phyloP scores from a whole-genome alignment of 73 alveolate species.

The Paramecium pentaurelia region DNA sequence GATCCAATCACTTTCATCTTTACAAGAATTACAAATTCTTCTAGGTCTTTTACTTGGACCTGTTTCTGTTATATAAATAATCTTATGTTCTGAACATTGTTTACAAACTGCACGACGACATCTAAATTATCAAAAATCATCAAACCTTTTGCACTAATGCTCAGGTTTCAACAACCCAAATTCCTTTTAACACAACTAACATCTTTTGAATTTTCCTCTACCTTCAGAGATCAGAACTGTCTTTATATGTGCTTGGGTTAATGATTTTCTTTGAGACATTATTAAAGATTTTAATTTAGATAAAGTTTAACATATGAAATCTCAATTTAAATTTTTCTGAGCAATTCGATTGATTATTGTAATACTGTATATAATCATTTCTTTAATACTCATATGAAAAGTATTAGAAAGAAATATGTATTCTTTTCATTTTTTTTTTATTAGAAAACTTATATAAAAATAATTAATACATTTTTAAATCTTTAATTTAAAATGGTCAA shows the following conservation, averaged over 20 bases:
- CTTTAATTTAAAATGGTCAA: slow-evolving; percentile 83
- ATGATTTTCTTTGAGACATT: neutral
- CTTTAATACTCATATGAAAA: neutral
- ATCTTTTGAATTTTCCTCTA: neutral
- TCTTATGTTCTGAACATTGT: neutral
- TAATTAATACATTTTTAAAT: slow-evolving; percentile 25
- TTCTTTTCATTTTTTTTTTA: neutral
- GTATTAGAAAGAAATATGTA: neutral
- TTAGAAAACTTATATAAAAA: neutral
- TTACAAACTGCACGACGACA: neutral
- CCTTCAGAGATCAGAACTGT: neutral
- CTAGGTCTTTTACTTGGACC: neutral
- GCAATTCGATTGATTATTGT: neutral
- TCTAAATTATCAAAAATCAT: neutral
- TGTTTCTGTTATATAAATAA: neutral
- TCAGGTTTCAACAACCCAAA: neutral
- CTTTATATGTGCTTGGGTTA: neutral
- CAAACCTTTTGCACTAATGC: slow-evolving; percentile 30
- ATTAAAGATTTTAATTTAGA: neutral
- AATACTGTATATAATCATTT: neutral
- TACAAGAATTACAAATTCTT: neutral
- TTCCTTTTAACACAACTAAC: slow-evolving; percentile 1
- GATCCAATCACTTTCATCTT: slow-evolving; percentile 16
- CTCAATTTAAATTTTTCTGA: neutral
- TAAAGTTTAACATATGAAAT: neutral